Base-by-base conservation (phyloP, 1,284 basidiomycete genomes). In the Anthracocystis walkeri region DNA sequence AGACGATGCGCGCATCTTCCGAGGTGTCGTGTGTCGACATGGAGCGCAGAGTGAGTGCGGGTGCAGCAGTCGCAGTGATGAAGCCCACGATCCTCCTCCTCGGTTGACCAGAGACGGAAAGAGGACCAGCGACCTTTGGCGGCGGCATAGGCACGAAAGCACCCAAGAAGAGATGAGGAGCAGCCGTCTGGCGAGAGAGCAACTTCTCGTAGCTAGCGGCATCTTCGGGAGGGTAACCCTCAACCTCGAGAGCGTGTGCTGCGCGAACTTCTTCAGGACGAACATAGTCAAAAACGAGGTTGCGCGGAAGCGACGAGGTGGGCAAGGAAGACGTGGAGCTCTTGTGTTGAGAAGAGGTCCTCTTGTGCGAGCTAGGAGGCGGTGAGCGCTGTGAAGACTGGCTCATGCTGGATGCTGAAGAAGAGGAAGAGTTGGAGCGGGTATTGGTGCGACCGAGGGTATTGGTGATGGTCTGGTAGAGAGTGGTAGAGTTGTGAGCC, bases 131-230 rank as follows among this genome's bases (percentile, higher is more conserved):
- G 7, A 81, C 79, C 49, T 79, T 84, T 10, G 81, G 81, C 7
- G 68, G 75, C 2, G 81, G 74, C 50, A 74, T 20, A 27, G 76
- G 69, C 4, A 83, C 53, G 41, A 81, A 84, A 3, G 79, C 79
- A 21, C 83, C 83, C 0, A 84, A 40, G 46, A 83, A 82, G 20
- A 84, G 74, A 51, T 84, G 79, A 0, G 82, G 81, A 10, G 83
- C 83, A 10, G 65, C 58, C 0, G 71, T 73, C 42, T 83, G 78
- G 4, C 83, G 78, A 10, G 51, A 68, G n/a, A 75, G 49, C 20
- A 82, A 56, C 41, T 70, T 72, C 20, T 82, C 79, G 44, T 77
- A 67, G 51, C 68, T 64, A 29, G 78, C 80, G 14, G 75, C 71
- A 53, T 84, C 81, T 48, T 83, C 83, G 7, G 69, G 73, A 10